A percentile compares a stretch with the other conserved stretches of the same genome.
These are phyloP conservation scores for Phanerochaete sordida DNA, from an alignment of 768 basidiomycete species.

Conservation along the genomic window DNA sequence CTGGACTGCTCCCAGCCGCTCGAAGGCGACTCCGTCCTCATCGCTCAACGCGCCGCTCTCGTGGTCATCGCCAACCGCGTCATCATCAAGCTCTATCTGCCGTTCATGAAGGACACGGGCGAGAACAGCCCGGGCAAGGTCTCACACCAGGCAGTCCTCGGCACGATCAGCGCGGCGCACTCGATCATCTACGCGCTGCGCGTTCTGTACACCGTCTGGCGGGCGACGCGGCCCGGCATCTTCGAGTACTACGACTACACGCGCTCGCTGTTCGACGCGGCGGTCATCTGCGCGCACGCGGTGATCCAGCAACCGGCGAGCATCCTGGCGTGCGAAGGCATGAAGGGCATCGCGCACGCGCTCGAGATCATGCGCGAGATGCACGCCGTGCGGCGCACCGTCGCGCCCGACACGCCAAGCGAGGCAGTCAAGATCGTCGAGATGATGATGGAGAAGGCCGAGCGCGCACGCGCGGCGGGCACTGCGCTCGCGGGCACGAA, in stretches of 20 bases:
- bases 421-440: constrained; percentile 40
- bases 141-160: constrained; percentile 51
- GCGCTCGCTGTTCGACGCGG: constrained; percentile 62
- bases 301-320: constrained; percentile 49
- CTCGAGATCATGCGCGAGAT: constrained; percentile 40
- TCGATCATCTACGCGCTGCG: constrained; percentile 51
- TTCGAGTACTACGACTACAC: constrained; percentile 59
- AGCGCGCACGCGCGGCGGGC: constrained; percentile 26
- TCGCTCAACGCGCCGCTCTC: constrained; percentile 56
- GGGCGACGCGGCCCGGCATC: constrained; percentile 38
- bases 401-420: constrained; percentile 28
- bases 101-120: constrained; percentile 45
- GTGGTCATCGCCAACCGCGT: constrained; percentile 57
- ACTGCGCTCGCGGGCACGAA: constrained; percentile 31
- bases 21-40: constrained; percentile 29
- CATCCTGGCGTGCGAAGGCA: constrained; percentile 44
- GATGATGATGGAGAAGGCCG: constrained; percentile 37
- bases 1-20: constrained; percentile 22
- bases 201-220: constrained; percentile 39
- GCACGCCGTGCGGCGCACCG: constrained; percentile 15
- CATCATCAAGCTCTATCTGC: constrained; percentile 62
- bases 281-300: constrained; percentile 60
- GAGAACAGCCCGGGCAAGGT: constrained; percentile 26
- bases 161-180: constrained; percentile 65
- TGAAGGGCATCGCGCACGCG: constrained; percentile 42